A percentile compares a stretch with the other conserved stretches of the same genome.
phyloP scores from a whole-genome alignment of 2,329 filamentous ascomycete species.

The Colletotrichum lentis region DNA sequence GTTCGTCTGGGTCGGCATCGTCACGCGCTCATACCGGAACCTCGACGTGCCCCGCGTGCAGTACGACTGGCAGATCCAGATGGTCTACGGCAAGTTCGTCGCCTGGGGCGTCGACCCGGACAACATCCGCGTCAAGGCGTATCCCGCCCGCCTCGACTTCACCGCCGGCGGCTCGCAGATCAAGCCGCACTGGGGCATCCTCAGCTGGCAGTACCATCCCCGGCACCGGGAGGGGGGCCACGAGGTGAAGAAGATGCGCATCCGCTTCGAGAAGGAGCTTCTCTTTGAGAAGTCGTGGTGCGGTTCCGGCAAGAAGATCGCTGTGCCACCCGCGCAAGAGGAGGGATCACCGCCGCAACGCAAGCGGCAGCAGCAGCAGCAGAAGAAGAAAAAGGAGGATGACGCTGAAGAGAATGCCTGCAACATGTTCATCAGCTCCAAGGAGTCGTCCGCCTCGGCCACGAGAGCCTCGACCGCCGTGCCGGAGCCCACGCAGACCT shows the following conservation, averaged over 20 bases:
- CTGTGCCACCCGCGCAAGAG: no score
- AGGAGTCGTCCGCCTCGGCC: background rate
- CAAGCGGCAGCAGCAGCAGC: no score
- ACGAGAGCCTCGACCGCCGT: background rate
- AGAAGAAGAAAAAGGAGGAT: no score
- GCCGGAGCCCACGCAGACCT: constrained; percentile 5
- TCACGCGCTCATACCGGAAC: background rate
- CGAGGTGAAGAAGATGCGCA: constrained; percentile 8
- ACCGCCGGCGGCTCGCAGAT: background rate
- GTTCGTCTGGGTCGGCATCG: constrained; percentile 29
- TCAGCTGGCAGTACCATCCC: constrained; percentile 36
- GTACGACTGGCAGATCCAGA: constrained; percentile 17
- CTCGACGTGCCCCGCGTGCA: background rate
- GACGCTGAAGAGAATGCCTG: constrained; percentile 5
- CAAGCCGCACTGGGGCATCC: constrained; percentile 7
- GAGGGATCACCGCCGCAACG: no score
- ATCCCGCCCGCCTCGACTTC: background rate
- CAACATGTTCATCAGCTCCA: background rate
- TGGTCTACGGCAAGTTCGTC: constrained; percentile 5
- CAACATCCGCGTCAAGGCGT: constrained; percentile 6
- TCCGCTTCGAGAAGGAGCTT: constrained; percentile 29
- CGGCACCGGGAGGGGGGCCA: background rate
- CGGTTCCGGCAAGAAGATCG: constrained; percentile 4
- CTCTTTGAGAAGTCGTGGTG: constrained; percentile 45
- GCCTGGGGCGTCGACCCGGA: constrained; percentile 8